Evolutionary conservation across 2,329 filamentous ascomycete species (phyloP), one percentile per base, ranked within the genome.

Genomic region (Stenocarpella maydis): DNA sequence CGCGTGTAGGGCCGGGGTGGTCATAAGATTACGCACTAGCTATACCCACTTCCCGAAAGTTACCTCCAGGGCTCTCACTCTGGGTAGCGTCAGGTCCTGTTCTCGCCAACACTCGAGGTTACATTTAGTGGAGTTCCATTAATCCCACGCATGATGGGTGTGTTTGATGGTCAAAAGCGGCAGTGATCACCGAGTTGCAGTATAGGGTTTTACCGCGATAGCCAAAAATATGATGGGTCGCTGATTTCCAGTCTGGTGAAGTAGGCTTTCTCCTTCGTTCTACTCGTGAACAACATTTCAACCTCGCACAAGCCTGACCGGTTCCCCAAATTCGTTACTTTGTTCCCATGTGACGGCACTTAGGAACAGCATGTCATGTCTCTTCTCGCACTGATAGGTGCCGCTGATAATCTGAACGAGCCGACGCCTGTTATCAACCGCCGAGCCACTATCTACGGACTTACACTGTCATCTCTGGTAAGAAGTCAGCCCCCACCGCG

Each of bases 321-420:
- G 7, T 45, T 17, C 28, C 14, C 41, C n/a, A n/a, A 24, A 8
- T 47, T 4, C 8, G 6, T 60, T 45, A 14, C 24, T 45, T 5
- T 45, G 14, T 34, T 47, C 41, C 24, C 21, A 24, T 12, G 12
- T 61, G 58, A n/a, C 39, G 28, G 41, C 58, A 26, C 47, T 37
- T 41, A 3, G 58, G 41, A 47, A 61, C 58, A 61, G 45, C 53
- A 54, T 70, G 49, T 45, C 69, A 70, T 70, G 69, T 70, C 69
- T 70, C 69, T 70, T 63, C 55, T 68, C 55, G 26, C 31, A 9
- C 63, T 67, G 31, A 63, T 70, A 41, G 68, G 68, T 26, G 37
- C 34, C 31, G 53, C 49, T 31, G 69, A 70, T 54, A 70, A 70
- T 60, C 65, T 70, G 10, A 50, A 70, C 65, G 69, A 70, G 55